Percentiles rank a stretch among this genome's conserved stretches.
Evolutionary conservation across 2,329 filamentous ascomycete genomes (phyloP).

Genomic region (Hymenoscyphus salicellus): DNA sequence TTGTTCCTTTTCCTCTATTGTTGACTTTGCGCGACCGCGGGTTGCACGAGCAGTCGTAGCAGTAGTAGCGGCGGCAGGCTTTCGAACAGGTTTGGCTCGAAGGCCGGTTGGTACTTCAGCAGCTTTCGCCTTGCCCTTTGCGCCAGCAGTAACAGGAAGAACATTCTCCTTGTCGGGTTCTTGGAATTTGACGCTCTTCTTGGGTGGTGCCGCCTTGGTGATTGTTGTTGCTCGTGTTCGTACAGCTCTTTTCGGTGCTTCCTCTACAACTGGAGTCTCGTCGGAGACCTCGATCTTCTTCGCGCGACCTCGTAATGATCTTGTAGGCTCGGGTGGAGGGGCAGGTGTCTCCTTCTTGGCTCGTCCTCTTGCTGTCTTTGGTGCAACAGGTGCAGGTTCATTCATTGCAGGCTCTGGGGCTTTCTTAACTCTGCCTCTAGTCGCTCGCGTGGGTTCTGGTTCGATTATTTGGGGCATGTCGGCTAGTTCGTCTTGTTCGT

Average conservation of each 20-base stretch:
- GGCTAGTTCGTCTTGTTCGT: conserved; percentile 10
- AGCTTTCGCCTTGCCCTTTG: conserved; percentile 40
- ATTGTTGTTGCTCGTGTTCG: conserved; percentile 38
- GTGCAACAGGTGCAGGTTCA: conserved; percentile 24
- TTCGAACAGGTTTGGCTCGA: conserved; percentile 49
- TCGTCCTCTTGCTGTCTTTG: conserved; percentile 44
- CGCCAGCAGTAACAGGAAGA: conserved; percentile 43
- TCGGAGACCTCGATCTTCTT: conserved; percentile 28
- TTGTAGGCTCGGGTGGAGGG: conserved; percentile 22
- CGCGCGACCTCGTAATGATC: conserved; percentile 28
- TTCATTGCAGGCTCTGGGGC: conserved; percentile 26
- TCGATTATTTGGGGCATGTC: conserved; percentile 29
- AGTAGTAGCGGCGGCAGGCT: conserved; percentile 33
- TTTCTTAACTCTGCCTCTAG: conserved; percentile 50
- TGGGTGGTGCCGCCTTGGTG: conserved; percentile 47
- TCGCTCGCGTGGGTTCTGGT: conserved; percentile 34
- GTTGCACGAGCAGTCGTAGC: conserved; percentile 32
- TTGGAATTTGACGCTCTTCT: conserved; percentile 63
- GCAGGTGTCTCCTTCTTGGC: conserved; percentile 41
- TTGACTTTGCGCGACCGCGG: conserved; percentile 32
- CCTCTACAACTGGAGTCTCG: conserved; percentile 34
- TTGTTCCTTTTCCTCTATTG: conserved; percentile 35
- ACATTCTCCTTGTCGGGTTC: conserved; percentile 62
- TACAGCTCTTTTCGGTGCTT: conserved; percentile 39
- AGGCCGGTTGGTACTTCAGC: conserved; percentile 40